Evolutionary conservation across 768 basidiomycete genomes (phyloP).

Genomic region (Lentinus tigrinus): DNA sequence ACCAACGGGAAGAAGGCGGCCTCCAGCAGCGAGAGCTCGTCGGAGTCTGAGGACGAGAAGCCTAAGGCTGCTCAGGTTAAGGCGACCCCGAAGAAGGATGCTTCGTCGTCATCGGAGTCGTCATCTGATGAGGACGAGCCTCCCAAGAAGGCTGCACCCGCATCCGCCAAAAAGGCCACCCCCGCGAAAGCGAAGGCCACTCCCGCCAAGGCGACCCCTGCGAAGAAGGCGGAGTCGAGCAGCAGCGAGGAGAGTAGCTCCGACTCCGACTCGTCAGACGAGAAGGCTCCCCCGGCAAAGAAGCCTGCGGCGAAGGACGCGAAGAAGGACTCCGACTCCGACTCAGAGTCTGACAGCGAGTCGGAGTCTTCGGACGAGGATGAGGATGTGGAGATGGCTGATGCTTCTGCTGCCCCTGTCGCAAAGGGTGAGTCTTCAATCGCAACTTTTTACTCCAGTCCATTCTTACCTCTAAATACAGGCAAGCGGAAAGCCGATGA

Average conservation of each 20-base stretch:
- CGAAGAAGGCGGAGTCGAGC: conserved; percentile 25
- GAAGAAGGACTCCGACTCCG: conserved; percentile 1
- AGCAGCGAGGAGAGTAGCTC: conserved; percentile 21
- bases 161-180: conserved; percentile 22
- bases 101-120: conserved; percentile 21
- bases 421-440: conserved; percentile 36
- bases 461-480: conserved; percentile 14
- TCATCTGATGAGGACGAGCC: conserved; percentile 21
- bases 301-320: conserved; percentile 4
- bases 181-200: conserved; percentile 24
- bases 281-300: conserved; percentile 22
- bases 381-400: conserved; percentile 61
- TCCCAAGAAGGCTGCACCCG: conserved; percentile 21
- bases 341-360: conserved; percentile 14
- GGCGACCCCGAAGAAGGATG: conserved; percentile 22
- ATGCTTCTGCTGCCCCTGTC: conserved; percentile 34
- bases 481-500: conserved; percentile 85
- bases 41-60: conserved; percentile 37
- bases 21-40: conserved; percentile 17
- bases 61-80: conserved; percentile 38
- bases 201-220: conserved; percentile 25
- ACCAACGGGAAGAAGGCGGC: conserved; percentile 21
- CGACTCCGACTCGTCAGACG: conserved; percentile 21
- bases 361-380: conserved; percentile 39
- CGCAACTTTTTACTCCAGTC: neutral